phyloP scores from a whole-genome alignment of 1,139 yeast species.

The Pichia sp. region DNA sequence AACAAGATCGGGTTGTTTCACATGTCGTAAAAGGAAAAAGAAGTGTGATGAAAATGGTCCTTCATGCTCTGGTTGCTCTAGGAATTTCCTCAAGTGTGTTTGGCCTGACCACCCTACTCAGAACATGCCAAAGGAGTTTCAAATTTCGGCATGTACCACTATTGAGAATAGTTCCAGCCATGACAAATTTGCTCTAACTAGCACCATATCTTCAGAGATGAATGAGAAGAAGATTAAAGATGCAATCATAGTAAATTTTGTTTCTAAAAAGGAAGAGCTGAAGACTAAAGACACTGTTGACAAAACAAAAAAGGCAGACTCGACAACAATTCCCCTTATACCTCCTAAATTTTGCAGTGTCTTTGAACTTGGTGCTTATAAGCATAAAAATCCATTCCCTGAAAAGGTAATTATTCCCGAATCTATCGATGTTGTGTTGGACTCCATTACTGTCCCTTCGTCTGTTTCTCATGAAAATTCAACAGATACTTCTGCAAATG shows the following conservation, averaged over 20 bases:
- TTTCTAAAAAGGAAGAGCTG: too few relatives aligned
- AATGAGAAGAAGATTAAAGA: too few relatives aligned
- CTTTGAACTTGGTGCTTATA: constrained; percentile 20
- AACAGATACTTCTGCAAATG: not conserved
- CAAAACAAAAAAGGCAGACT: too few relatives aligned
- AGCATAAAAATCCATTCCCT: constrained; percentile 15
- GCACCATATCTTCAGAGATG: too few relatives aligned
- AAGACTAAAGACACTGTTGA: too few relatives aligned
- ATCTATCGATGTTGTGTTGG: constrained; percentile 11
- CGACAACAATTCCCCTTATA: constrained; percentile 15
- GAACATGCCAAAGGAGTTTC: constrained; percentile 29
- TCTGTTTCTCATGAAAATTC: not conserved
- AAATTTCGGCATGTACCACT: too few relatives aligned
- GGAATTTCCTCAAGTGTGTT: constrained; percentile 34
- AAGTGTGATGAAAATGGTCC: constrained; percentile 42
- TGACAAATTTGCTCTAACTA: too few relatives aligned
- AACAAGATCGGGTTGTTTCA: constrained; percentile 39
- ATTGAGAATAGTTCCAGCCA: too few relatives aligned
- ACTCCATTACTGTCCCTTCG: not conserved
- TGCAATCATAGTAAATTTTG: too few relatives aligned
- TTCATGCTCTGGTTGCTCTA: constrained; percentile 33
- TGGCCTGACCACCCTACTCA: constrained; percentile 34
- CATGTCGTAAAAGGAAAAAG: constrained; percentile 43
- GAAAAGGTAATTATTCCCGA: constrained; percentile 9
- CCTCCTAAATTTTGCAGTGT: constrained; percentile 24